Base-by-base conservation (phyloP, 345 rosid genomes). In the Aegle marmelos region DNA sequence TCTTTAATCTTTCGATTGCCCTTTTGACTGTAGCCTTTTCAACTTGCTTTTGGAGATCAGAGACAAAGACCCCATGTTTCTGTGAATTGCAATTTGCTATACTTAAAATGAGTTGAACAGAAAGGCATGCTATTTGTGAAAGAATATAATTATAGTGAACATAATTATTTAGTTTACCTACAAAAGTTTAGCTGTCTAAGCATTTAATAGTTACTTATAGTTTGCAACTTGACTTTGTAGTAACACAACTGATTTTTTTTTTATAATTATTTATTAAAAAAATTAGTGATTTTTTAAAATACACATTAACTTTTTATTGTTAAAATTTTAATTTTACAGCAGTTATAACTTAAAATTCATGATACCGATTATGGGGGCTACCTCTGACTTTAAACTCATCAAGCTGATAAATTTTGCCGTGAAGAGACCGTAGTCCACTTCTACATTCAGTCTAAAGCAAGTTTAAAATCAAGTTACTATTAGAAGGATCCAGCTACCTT, bases 1-100 rank as follows among this genome's bases (percentile, higher is more conserved):
- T 34, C 50, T 79, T 76, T 74, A 68, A 77, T 75, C 81, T 81
- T 78, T 83, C 68, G 78, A 78, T 86, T 76, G 77, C 83, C 79
- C 82, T 84, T 86, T 87, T 85, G 89, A 86, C 89, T 78, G 69
- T 70, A 68, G 79, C 73, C 85, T 78, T 76, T 83, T 69, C 61
- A 63, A 66, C 74, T 30, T 28, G n/a, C 84, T 82, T 79, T 77
- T 79, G 34, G 80, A 79, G 78, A 75, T 70, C 54, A 70, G 73
- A 78, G 76, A 79, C 80, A 76, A 77, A 74, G 70, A 58, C 59
- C 76, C 81, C 81, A 61, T 75, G 72, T 68, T 53, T 66, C 76
- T 70, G 72, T 41, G 36, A 41, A 24, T 69, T 39, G 58, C 4
- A 61, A 73, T 73, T 78, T 73, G 30, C 66, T 75, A 71, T 61